These are phyloP conservation scores for Phaeophleospora eucalypticola DNA, from an alignment of 2,329 filamentous ascomycete genomes.

Conservation along the genomic window DNA sequence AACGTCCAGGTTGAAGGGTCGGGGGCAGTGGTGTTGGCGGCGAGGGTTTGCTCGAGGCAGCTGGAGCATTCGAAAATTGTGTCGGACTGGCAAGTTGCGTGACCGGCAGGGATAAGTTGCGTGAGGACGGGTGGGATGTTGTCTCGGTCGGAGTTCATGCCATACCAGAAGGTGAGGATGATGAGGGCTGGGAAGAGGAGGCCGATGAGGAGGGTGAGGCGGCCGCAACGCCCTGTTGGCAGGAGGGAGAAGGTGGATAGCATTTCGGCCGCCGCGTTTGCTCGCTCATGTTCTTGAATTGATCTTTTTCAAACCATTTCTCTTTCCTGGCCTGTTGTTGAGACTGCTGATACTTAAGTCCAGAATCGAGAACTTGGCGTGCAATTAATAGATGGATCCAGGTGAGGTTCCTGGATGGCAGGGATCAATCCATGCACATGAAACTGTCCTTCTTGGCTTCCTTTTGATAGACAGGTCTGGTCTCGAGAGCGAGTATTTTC, in stretches of 20 bases:
- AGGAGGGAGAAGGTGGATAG: constrained; percentile 1
- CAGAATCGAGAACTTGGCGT: too few relatives aligned
- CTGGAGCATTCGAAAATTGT: constrained; percentile 18
- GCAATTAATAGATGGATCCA: too few relatives aligned
- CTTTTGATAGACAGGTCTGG: not conserved
- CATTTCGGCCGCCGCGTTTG: not conserved
- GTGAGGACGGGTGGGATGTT: constrained; percentile 18
- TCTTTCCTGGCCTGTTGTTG: not conserved
- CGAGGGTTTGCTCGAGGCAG: constrained; percentile 13
- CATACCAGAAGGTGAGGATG: constrained; percentile 20
- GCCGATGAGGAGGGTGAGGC: constrained; percentile 9
- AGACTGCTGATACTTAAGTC: too few relatives aligned
- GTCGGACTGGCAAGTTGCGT: constrained; percentile 17
- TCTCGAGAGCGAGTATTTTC: not conserved
- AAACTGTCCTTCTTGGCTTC: not conserved
- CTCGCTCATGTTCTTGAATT: not conserved
- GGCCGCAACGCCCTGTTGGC: constrained; percentile 7
- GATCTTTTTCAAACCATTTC: too few relatives aligned
- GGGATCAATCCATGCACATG: not conserved
- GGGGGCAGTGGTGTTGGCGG: constrained; percentile 7
- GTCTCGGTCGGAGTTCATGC: constrained; percentile 20
- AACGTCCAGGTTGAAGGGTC: constrained; percentile 13
- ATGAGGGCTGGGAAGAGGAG: constrained; percentile 7
- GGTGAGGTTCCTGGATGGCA: too few relatives aligned
- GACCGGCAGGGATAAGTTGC: constrained; percentile 22